These are phyloP conservation scores for Rhynchospora pubera DNA, from an alignment of 176 grass and related monocot species.

Conservation along the genomic window DNA sequence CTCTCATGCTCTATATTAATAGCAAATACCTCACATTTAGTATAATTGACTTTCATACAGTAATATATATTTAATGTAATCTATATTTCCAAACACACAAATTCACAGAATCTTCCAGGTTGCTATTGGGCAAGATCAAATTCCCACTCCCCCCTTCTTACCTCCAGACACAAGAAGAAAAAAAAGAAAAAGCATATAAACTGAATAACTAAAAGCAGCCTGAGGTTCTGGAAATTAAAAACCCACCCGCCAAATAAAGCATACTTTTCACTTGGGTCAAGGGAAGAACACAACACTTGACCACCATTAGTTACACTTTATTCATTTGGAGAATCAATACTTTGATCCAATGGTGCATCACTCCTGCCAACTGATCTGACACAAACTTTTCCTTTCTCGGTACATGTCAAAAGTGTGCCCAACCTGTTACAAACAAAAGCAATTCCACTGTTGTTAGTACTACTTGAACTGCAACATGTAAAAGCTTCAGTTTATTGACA, in stretches of 20 bases:
- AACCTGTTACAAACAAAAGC: conserved; percentile 39
- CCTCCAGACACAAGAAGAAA: no score
- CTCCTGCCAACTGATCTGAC: conserved; percentile 43
- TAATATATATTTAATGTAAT: no score
- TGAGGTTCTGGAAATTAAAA: not conserved
- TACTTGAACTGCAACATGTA: not conserved
- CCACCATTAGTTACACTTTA: conserved; percentile 70
- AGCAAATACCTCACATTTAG: no score
- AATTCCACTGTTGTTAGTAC: not conserved
- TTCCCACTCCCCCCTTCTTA: no score
- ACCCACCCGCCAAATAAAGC: conserved; percentile 90
- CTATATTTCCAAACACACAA: no score
- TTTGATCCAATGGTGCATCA: conserved; percentile 21
- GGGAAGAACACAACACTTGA: conserved; percentile 47
- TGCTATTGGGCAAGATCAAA: no score
- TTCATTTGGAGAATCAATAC: conserved; percentile 38
- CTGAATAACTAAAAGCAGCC: no score
- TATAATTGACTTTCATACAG: no score
- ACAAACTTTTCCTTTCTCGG: conserved; percentile 65
- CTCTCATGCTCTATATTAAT: no score
- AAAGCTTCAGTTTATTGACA: not conserved
- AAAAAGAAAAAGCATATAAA: no score
- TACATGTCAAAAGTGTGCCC: conserved; percentile 64
- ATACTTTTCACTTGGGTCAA: conserved; percentile 66
- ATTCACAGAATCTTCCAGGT: no score